Conservation (phyloP, 2,329 filamentous ascomycete genomes). For the Fusarium ramigenum region DNA sequence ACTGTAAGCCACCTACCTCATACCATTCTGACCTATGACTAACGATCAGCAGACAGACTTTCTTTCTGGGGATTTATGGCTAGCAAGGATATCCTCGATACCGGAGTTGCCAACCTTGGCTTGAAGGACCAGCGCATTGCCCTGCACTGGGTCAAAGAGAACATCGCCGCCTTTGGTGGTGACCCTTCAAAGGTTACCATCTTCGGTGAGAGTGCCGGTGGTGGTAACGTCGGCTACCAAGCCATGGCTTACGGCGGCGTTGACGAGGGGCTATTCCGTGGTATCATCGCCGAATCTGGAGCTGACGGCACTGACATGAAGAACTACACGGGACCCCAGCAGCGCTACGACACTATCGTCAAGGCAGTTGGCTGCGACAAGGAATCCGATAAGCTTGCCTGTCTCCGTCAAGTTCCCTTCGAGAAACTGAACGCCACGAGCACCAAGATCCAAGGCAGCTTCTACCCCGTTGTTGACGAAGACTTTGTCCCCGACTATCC, state of each 20-base stretch:
- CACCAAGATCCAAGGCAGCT: slow-evolving; percentile 13
- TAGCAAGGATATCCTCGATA: slow-evolving; percentile 51
- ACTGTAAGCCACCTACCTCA: not conserved
- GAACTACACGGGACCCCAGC: slow-evolving; percentile 16
- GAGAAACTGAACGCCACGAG: slow-evolving; percentile 35
- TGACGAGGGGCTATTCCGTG: slow-evolving; percentile 64
- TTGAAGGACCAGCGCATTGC: slow-evolving; percentile 60
- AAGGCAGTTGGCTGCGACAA: slow-evolving; percentile 37
- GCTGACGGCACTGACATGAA: slow-evolving; percentile 44
- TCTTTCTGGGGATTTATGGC: slow-evolving; percentile 58
- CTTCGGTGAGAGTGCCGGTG: slow-evolving; percentile 58
- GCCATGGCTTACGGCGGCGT: slow-evolving; percentile 61
- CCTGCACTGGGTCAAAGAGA: slow-evolving; percentile 60
- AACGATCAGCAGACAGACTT: slow-evolving; percentile 22
- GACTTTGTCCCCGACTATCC: slow-evolving; percentile 52
- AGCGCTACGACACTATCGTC: slow-evolving; percentile 36
- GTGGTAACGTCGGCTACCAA: slow-evolving; percentile 58
- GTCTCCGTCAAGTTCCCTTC: slow-evolving; percentile 42
- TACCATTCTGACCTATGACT: rapidly evolving
- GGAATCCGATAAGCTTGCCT: slow-evolving; percentile 39
- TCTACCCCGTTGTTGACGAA: slow-evolving; percentile 45
- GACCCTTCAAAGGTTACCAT: slow-evolving; percentile 57
- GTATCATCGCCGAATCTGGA: slow-evolving; percentile 61
- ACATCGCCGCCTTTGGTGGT: slow-evolving; percentile 55
- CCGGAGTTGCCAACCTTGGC: slow-evolving; percentile 55